phyloP scores from a whole-genome alignment of 176 grass and related monocot species.

The Zea mays region DNA sequence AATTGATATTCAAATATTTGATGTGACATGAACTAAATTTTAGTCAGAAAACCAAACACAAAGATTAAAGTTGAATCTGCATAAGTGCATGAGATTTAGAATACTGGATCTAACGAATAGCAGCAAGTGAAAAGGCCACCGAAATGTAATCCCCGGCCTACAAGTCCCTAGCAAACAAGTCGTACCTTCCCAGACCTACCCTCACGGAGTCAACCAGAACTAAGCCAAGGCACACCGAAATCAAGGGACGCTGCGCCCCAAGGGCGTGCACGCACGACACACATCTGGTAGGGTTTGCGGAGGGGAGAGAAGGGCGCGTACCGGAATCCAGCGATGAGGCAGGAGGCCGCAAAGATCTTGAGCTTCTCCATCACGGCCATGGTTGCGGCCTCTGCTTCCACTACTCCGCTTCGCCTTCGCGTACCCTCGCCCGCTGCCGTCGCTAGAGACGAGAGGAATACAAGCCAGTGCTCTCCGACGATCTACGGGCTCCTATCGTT shows the following conservation, averaged over 20 bases:
- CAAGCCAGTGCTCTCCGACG: neutral
- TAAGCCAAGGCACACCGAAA: neutral
- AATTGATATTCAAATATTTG: too few relatives aligned
- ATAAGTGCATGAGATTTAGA: neutral
- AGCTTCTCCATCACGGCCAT: conserved; percentile 77
- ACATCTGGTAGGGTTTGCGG: conserved; percentile 30
- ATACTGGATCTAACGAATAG: conserved; percentile 23
- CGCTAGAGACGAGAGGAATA: neutral
- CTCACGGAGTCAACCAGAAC: too few relatives aligned
- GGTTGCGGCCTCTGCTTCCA: neutral
- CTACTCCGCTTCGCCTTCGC: neutral
- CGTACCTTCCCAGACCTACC: neutral
- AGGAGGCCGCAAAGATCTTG: conserved; percentile 88
- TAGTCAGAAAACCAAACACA: too few relatives aligned
- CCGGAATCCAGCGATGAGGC: conserved; percentile 86
- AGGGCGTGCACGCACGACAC: neutral
- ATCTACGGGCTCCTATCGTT: too few relatives aligned
- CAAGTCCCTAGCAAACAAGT: neutral
- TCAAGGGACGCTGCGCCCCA: neutral
- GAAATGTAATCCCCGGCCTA: neutral
- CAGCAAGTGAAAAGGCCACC: neutral
- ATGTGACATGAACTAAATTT: too few relatives aligned
- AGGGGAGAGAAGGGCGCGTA: conserved; percentile 7
- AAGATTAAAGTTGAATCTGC: neutral
- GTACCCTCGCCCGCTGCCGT: conserved; percentile 28